A percentile compares a stretch with the other conserved stretches of the same genome.
These are phyloP conservation scores for Neofusicoccum cordaticola DNA, from an alignment of 2,329 filamentous ascomycete genomes.

Conservation along the genomic window DNA sequence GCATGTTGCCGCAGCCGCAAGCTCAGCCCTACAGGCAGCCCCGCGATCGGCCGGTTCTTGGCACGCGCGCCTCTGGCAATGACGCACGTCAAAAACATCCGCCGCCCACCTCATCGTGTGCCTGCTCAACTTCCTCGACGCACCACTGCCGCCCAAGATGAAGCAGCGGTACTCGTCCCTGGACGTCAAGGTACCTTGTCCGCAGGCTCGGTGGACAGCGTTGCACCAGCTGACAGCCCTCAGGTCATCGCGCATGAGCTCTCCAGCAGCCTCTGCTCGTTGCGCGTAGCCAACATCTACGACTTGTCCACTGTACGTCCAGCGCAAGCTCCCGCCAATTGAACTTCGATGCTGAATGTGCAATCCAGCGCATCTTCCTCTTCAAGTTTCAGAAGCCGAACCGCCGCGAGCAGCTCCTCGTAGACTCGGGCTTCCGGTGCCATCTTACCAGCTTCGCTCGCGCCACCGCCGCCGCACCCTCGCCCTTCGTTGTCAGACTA, in stretches of 20 bases:
- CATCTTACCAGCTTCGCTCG: conserved; percentile 90
- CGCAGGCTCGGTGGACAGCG: background rate
- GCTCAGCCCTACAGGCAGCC: conserved; percentile 6
- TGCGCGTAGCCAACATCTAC: conserved; percentile 91
- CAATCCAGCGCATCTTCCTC: conserved; percentile 75
- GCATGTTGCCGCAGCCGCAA: background rate
- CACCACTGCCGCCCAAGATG: conserved; percentile 46
- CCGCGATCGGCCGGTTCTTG: conserved; percentile 12
- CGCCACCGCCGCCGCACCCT: conserved; percentile 79
- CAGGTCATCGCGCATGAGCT: conserved; percentile 95
- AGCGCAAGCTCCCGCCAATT: background rate
- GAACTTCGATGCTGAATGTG: conserved; percentile 17
- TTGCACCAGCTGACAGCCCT: background rate
- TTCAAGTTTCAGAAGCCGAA: conserved; percentile 93
- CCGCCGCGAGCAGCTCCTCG: conserved; percentile 81
- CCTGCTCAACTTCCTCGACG: background rate
- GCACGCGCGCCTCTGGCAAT: background rate
- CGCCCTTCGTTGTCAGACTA: conserved; percentile 77
- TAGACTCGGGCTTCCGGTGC: conserved; percentile 94
- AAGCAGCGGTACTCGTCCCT: conserved; percentile 79
- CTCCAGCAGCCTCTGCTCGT: conserved; percentile 67
- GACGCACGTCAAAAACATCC: conserved; percentile 15
- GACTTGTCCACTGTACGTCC: conserved; percentile 73
- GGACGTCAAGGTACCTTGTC: conserved; percentile 63
- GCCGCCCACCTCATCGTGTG: background rate